phyloP scores from a whole-genome alignment of 306 rosid genomes.

The Cicer cuneatum region DNA sequence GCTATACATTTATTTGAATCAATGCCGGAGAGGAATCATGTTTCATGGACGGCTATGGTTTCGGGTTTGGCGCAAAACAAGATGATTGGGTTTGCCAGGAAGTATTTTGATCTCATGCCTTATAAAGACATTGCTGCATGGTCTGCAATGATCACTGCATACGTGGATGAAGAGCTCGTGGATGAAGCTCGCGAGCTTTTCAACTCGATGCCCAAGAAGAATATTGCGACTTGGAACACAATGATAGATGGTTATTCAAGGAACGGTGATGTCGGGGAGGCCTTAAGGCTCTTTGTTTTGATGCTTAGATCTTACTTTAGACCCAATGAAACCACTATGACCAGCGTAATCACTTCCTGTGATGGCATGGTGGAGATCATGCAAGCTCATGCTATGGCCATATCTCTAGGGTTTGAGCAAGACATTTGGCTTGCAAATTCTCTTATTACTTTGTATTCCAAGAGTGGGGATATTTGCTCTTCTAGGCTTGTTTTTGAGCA shows the following conservation, averaged over 20 bases:
- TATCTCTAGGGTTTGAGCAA: constrained; percentile 51
- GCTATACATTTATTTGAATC: constrained; percentile 52
- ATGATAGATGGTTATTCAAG: constrained; percentile 53
- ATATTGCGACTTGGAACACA: constrained; percentile 52
- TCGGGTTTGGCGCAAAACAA: constrained; percentile 56
- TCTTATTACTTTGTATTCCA: constrained; percentile 54
- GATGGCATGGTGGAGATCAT: constrained; percentile 53
- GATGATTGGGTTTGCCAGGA: constrained; percentile 49
- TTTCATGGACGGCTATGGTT: constrained; percentile 62
- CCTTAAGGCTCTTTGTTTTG: constrained; percentile 51
- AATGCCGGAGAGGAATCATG: constrained; percentile 50
- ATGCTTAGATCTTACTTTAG: constrained; percentile 50
- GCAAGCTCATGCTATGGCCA: constrained; percentile 52
- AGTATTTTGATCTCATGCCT: constrained; percentile 58
- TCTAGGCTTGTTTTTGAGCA: constrained; percentile 52
- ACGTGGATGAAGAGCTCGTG: constrained; percentile 48
- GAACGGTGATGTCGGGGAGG: constrained; percentile 37
- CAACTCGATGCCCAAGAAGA: constrained; percentile 52
- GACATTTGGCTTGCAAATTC: constrained; percentile 51
- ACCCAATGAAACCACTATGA: constrained; percentile 51
- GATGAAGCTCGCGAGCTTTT: constrained; percentile 53
- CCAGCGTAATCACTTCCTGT: constrained; percentile 48
- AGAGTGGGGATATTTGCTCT: constrained; percentile 54
- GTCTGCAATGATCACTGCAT: constrained; percentile 57
- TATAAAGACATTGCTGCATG: constrained; percentile 52